phyloP scores from a whole-genome alignment of 2,329 filamentous ascomycete genomes.

The Mariannaea sp. region DNA sequence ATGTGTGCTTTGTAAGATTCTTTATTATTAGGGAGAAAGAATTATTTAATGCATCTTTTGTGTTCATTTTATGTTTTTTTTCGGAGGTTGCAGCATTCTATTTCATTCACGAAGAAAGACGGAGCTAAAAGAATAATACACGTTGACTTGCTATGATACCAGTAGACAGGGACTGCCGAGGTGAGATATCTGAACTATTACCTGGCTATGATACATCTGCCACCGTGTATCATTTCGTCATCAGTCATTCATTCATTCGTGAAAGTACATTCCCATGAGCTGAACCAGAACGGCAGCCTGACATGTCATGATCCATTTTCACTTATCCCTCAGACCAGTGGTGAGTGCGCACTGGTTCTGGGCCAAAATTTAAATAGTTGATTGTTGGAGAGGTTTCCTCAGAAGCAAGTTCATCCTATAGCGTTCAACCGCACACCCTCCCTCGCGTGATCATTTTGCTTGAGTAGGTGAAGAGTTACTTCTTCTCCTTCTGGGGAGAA shows the following conservation, averaged over 20 bases:
- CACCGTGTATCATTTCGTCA: not conserved
- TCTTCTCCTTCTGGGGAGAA: conserved; percentile 7
- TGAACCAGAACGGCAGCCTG: not conserved
- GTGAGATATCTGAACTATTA: conserved; percentile 14
- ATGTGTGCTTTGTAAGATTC: conserved; percentile 40
- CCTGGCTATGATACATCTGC: not conserved
- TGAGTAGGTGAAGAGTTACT: not conserved
- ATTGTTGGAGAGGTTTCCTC: not conserved
- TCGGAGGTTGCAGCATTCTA: conserved; percentile 16
- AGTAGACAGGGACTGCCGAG: conserved; percentile 16
- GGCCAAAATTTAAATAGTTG: not conserved
- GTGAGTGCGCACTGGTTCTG: no score
- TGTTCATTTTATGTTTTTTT: conserved; percentile 5
- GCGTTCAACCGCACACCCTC: not conserved
- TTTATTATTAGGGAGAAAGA: not conserved
- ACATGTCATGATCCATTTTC: not conserved
- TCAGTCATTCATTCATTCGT: not conserved
- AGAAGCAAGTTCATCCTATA: not conserved
- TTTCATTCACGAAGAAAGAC: conserved; percentile 21
- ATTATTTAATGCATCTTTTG: conserved; percentile 1
- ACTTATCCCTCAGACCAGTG: not conserved
- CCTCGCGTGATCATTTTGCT: not conserved
- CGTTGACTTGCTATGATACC: conserved; percentile 21
- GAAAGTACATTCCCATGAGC: not conserved
- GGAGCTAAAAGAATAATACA: conserved; percentile 15